Evolutionary conservation across 2,329 filamentous ascomycete genomes (phyloP).

Genomic region (Microthyrium microscopicum): DNA sequence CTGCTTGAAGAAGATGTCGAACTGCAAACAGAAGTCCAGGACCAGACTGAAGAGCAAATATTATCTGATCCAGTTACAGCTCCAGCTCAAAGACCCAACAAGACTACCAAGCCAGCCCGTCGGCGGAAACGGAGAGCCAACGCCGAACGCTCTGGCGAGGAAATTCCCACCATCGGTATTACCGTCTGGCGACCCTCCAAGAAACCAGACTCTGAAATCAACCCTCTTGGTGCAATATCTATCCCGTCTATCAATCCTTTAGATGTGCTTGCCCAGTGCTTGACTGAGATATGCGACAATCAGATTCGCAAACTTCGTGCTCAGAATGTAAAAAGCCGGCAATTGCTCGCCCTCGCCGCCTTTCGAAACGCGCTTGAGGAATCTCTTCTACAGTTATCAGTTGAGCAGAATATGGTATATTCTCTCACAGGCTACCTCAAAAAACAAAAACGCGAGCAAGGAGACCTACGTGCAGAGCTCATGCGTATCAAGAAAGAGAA

Average conservation of each 20-base stretch:
- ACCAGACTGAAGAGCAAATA: background rate
- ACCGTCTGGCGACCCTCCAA: constrained; percentile 44
- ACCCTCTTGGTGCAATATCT: constrained; percentile 25
- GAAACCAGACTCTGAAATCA: constrained; percentile 23
- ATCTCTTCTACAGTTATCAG: too few relatives aligned
- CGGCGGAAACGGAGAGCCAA: background rate
- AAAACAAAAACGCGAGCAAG: too few relatives aligned
- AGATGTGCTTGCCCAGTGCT: constrained; percentile 8
- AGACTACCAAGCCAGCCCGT: background rate
- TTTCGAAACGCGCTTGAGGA: too few relatives aligned
- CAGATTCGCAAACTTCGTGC: too few relatives aligned
- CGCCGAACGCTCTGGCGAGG: background rate
- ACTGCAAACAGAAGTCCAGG: constrained; percentile 1
- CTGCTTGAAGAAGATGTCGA: background rate
- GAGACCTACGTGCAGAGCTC: too few relatives aligned
- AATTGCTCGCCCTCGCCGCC: too few relatives aligned
- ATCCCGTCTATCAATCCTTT: constrained; percentile 4
- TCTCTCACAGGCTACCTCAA: too few relatives aligned
- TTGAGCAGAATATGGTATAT: too few relatives aligned
- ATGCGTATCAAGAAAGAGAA: too few relatives aligned
- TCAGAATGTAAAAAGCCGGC: too few relatives aligned
- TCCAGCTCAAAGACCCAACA: constrained; percentile 1
- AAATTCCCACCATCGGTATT: constrained; percentile 30
- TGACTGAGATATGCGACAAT: too few relatives aligned
- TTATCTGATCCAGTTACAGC: background rate